Percentiles rank a stretch among this genome's conserved stretches.
phyloP scores from a whole-genome alignment of 2,329 filamentous ascomycete species.

The Xylaria sp. region DNA sequence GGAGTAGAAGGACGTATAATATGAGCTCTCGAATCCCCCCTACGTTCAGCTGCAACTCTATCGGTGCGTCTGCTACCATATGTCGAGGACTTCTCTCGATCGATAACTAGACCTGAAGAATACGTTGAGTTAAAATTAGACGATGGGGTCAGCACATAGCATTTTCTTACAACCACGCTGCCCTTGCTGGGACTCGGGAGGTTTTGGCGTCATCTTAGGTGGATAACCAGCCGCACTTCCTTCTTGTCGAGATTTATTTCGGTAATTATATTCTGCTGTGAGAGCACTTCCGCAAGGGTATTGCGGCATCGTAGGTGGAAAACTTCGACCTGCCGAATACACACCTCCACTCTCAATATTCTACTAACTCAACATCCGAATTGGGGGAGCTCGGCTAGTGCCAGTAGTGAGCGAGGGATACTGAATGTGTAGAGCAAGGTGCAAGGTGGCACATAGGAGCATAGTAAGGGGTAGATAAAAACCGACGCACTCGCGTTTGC shows the following conservation, averaged over 20 bases:
- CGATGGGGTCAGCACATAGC: neutral
- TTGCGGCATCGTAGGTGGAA: neutral
- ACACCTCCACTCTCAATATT: neutral
- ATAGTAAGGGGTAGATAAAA: neutral
- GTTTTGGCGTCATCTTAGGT: neutral
- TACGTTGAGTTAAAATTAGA: neutral
- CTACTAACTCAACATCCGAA: neutral
- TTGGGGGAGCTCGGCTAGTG: too few species aligned
- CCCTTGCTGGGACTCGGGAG: neutral
- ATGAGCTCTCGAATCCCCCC: neutral
- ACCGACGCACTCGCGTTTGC: too few species aligned
- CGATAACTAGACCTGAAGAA: neutral
- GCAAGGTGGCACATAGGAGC: neutral
- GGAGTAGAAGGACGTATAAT: neutral
- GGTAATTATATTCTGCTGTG: neutral
- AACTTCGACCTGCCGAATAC: neutral
- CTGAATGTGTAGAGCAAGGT: neutral
- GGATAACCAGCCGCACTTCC: neutral
- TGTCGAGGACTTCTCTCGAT: neutral
- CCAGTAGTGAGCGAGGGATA: neutral
- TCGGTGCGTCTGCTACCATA: neutral
- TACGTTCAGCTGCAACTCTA: neutral
- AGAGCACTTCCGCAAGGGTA: neutral
- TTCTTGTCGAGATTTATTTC: too few species aligned
- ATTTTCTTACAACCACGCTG: neutral